These are phyloP conservation scores for Chytridium lagenaria DNA, from an alignment of 371 early-diverging fungal species.

Conservation along the genomic window DNA sequence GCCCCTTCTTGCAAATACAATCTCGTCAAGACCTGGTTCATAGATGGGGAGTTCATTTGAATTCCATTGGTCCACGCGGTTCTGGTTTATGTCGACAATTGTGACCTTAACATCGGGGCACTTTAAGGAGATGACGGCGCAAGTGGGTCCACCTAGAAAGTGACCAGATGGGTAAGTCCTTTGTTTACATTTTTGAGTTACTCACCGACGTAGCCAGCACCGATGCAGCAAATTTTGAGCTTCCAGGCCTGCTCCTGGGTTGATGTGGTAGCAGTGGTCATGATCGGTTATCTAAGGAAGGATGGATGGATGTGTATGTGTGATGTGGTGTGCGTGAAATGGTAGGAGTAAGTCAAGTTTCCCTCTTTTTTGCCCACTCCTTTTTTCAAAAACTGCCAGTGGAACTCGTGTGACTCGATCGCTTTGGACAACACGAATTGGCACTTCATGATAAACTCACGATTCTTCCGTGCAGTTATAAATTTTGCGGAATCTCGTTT, in stretches of 20 bases:
- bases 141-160: slow-evolving; percentile 88
- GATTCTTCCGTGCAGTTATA: no score
- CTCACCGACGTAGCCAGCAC: slow-evolving; percentile 94
- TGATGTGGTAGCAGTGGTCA: not conserved
- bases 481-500: no score
- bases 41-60: slow-evolving; percentile 85
- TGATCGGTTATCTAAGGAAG: no score
- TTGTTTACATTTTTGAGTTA: not conserved
- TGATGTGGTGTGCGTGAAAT: not conserved
- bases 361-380: no score
- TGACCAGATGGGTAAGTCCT: not conserved
- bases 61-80: slow-evolving; percentile 89
- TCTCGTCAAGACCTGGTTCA: slow-evolving; percentile 88
- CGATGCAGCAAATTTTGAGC: slow-evolving; percentile 78
- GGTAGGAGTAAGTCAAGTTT: no score
- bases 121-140: slow-evolving; percentile 88
- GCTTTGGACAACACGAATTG: no score
- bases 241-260: not conserved
- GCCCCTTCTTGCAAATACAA: slow-evolving; percentile 75
- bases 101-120: slow-evolving; percentile 90
- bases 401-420: no score
- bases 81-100: slow-evolving; percentile 80
- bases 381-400: no score
- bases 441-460: no score
- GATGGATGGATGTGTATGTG: not conserved